phyloP scores from a whole-genome alignment of 352 stramenopile genomes.

The Globisporangium cederbergense region DNA sequence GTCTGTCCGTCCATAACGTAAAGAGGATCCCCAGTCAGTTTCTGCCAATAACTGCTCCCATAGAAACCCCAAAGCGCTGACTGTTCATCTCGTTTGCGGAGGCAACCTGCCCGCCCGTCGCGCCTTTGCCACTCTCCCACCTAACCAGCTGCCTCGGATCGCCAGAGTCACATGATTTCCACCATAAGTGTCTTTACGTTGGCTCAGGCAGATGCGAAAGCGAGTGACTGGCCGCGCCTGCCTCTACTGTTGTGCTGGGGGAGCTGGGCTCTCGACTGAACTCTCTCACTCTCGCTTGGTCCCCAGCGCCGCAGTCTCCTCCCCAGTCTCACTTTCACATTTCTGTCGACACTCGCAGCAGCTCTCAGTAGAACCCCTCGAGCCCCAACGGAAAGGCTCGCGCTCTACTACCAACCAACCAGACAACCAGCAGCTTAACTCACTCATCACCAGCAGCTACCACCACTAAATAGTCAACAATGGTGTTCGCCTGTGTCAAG shows the following conservation, averaged over 20 bases:
- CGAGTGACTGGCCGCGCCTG: neutral
- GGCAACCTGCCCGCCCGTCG: neutral
- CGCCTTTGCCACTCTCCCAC: neutral
- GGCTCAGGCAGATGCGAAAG: neutral
- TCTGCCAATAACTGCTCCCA: neutral
- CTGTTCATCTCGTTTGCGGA: neutral
- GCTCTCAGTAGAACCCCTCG: neutral
- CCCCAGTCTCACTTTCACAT: conserved; percentile 1
- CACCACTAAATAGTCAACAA: neutral
- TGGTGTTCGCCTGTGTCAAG: conserved; percentile 21
- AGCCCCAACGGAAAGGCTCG: conserved; percentile 7
- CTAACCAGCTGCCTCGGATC: neutral
- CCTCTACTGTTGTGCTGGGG: neutral
- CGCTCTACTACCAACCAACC: neutral
- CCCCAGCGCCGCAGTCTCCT: neutral
- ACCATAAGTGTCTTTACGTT: neutral
- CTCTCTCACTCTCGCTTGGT: neutral
- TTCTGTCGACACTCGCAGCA: conserved; percentile 15
- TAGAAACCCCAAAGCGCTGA: neutral
- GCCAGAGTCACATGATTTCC: neutral
- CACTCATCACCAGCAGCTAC: neutral
- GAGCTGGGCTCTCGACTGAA: neutral
- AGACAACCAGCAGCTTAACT: neutral
- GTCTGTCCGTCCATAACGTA: neutral
- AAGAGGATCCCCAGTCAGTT: neutral